A percentile compares a stretch with the other conserved stretches of the same genome.
These are phyloP conservation scores for Venturia nashicola DNA, from an alignment of 2,329 filamentous ascomycete genomes.

Conservation along the genomic window DNA sequence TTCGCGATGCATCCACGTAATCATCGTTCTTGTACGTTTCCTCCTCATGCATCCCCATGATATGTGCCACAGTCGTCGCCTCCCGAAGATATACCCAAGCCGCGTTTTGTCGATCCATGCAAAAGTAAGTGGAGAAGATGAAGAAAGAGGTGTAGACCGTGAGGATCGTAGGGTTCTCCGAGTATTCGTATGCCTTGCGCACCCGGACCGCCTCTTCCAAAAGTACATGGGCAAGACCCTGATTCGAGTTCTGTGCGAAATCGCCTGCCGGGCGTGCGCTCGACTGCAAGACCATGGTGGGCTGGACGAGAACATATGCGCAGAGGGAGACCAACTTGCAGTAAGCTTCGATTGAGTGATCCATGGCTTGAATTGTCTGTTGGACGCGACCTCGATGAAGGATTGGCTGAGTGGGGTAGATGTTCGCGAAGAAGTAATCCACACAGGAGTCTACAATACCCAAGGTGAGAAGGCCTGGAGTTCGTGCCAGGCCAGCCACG, in stretches of 20 bases:
- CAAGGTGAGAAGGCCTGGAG: constrained; percentile 36
- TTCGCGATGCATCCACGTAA: constrained; percentile 39
- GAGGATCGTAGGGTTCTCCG: constrained; percentile 41
- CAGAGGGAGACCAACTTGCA: constrained; percentile 42
- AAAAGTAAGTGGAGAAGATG: constrained; percentile 48
- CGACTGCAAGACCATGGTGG: constrained; percentile 31
- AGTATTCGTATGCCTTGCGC: constrained; percentile 44
- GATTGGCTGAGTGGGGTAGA: constrained; percentile 53
- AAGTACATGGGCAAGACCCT: constrained; percentile 29
- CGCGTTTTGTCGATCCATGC: constrained; percentile 48
- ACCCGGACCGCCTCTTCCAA: constrained; percentile 46
- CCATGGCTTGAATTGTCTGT: constrained; percentile 41
- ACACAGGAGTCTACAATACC: constrained; percentile 41
- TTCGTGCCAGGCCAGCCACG: constrained; percentile 32
- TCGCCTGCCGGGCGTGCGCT: constrained; percentile 13
- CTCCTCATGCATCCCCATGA: constrained; percentile 48
- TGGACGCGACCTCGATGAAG: constrained; percentile 40
- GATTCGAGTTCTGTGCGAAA: background rate
- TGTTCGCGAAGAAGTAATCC: constrained; percentile 48
- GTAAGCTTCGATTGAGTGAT: constrained; percentile 42
- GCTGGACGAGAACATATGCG: constrained; percentile 38
- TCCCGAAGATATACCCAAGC: constrained; percentile 52
- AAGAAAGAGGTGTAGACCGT: constrained; percentile 53
- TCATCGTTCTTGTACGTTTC: constrained; percentile 38
- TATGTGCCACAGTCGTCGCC: constrained; percentile 46